Evolutionary conservation across 2,329 filamentous ascomycete genomes (phyloP).

Genomic region (Sarocladium oryzae): DNA sequence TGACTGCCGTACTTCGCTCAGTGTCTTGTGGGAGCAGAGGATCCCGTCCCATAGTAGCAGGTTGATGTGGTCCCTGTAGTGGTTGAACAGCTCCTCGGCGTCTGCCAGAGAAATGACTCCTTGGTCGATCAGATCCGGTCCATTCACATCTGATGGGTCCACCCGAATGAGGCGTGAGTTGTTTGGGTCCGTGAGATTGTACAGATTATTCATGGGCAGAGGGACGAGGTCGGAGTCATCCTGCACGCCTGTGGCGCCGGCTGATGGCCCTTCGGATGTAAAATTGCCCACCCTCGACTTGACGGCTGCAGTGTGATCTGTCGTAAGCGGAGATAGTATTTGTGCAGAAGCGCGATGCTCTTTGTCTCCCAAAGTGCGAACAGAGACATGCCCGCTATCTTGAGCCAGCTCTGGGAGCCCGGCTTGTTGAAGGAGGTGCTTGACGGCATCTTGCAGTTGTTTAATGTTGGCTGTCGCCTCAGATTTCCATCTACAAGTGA

Average conservation of each 20-base stretch:
- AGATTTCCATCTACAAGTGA: slow-evolving; percentile 13
- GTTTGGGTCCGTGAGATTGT: slow-evolving; percentile 14
- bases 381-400: background rate
- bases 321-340: slow-evolving; percentile 6
- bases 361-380: background rate
- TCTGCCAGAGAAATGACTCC: slow-evolving; percentile 14
- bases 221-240: slow-evolving; percentile 15
- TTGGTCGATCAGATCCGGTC: slow-evolving; percentile 16
- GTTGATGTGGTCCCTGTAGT: slow-evolving; percentile 17
- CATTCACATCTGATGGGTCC: slow-evolving; percentile 15
- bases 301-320: slow-evolving; percentile 8
- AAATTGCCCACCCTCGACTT: slow-evolving; percentile 10
- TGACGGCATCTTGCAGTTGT: slow-evolving; percentile 14
- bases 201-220: slow-evolving; percentile 16
- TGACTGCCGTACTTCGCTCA: slow-evolving; percentile 15
- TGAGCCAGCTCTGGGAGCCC: slow-evolving; percentile 10
- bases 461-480: slow-evolving; percentile 12
- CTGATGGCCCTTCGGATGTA: slow-evolving; percentile 13
- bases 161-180: slow-evolving; percentile 15
- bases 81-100: slow-evolving; percentile 17
- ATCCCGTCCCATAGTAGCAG: slow-evolving; percentile 16
- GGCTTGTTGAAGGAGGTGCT: slow-evolving; percentile 12
- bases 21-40: slow-evolving; percentile 14
- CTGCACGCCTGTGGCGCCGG: slow-evolving; percentile 11
- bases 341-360: background rate